Percentiles rank a stretch among this genome's conserved stretches.
phyloP scores from a whole-genome alignment of 208 protist genomes.

The Acanthamoeba pearcei region DNA sequence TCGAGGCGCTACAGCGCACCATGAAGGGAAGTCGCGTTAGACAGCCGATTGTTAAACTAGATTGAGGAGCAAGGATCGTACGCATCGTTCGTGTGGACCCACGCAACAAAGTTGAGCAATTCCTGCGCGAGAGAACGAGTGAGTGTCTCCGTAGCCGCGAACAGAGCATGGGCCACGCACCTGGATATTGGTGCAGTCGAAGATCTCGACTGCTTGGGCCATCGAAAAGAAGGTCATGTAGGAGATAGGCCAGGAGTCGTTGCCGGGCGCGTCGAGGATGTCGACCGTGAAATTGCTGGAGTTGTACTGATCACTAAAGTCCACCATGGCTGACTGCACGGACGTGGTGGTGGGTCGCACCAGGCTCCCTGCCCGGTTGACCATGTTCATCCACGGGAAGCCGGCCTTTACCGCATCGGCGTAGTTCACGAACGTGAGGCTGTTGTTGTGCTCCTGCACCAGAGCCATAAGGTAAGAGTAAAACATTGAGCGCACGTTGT shows the following conservation, averaged over 20 bases:
- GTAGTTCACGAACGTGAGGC: not conserved
- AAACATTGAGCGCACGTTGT: not conserved
- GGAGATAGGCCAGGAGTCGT: not conserved
- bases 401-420: not conserved
- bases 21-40: no score
- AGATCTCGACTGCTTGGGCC: not conserved
- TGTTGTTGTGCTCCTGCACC: not conserved
- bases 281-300: not conserved
- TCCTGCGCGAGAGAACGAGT: not conserved
- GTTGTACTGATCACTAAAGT: not conserved
- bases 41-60: no score
- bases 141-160: no score
- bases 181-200: conserved; percentile 37
- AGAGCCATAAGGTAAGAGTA: no score
- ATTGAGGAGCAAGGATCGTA: not conserved
- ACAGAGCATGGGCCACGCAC: no score
- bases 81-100: conserved; percentile 35
- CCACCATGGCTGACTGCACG: not conserved
- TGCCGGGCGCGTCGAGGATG: not conserved
- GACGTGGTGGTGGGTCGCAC: not conserved
- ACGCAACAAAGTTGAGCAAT: conserved; percentile 8
- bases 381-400: conserved; percentile 17
- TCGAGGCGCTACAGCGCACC: not conserved
- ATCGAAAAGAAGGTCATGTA: conserved; percentile 11
- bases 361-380: not conserved